Percentiles rank a stretch among this genome's conserved stretches.
Conservation (phyloP, 306 rosid species). For the Luffa aegyptiaca region DNA sequence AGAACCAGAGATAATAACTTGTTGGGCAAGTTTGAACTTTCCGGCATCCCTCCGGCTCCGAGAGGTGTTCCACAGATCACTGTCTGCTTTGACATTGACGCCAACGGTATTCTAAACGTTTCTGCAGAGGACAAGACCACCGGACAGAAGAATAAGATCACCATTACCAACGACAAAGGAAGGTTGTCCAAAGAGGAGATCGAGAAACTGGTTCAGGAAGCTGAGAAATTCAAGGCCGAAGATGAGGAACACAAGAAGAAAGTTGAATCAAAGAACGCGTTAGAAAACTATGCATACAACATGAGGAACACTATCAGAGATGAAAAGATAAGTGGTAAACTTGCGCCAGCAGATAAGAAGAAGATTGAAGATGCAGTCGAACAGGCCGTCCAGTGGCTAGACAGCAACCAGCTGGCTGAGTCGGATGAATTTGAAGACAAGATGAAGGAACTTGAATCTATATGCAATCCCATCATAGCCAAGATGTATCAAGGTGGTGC, state of each 20-base stretch:
- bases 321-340: slow-evolving; percentile 60
- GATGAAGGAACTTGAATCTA: slow-evolving; percentile 61
- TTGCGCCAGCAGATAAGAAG: slow-evolving; percentile 42
- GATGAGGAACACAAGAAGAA: slow-evolving; percentile 80
- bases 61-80: slow-evolving; percentile 70
- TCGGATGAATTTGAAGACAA: slow-evolving; percentile 66
- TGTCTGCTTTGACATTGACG: slow-evolving; percentile 65
- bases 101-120: slow-evolving; percentile 62
- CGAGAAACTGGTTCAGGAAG: slow-evolving; percentile 78
- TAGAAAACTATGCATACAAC: slow-evolving; percentile 69
- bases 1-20: slow-evolving; percentile 62
- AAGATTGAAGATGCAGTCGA: slow-evolving; percentile 58
- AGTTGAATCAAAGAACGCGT: slow-evolving; percentile 53
- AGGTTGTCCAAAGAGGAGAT: slow-evolving; percentile 65
- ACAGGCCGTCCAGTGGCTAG: slow-evolving; percentile 62
- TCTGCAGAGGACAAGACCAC: slow-evolving; percentile 70
- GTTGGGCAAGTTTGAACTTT: slow-evolving; percentile 61
- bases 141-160: slow-evolving; percentile 69
- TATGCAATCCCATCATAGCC: slow-evolving; percentile 65
- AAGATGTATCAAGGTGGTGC: slow-evolving; percentile 68
- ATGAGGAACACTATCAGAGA: slow-evolving; percentile 68
- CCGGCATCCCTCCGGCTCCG: slow-evolving; percentile 75
- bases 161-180: slow-evolving; percentile 71
- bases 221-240: slow-evolving; percentile 67
- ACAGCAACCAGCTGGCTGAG: slow-evolving; percentile 54